phyloP scores from a whole-genome alignment of 2,329 filamentous ascomycete species.

The Byssothecium circinans region DNA sequence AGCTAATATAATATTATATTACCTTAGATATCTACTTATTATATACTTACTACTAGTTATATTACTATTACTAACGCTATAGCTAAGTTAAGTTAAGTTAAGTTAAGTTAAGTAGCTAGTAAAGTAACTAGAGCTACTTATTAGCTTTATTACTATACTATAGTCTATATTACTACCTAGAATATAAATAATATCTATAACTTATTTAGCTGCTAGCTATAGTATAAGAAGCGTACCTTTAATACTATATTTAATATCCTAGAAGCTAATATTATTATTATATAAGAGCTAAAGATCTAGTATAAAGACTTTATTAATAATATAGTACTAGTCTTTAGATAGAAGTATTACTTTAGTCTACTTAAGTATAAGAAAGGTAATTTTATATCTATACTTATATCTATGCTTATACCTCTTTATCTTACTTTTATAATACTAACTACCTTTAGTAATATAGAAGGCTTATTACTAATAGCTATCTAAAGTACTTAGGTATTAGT shows the following conservation, averaged over 20 bases:
- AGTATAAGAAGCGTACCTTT: conserved; percentile 51
- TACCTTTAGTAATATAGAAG: not conserved
- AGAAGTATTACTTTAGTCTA: conserved; percentile 95
- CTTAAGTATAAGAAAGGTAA: conserved; percentile 90
- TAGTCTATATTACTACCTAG: conserved; percentile 75
- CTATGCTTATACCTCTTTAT: not conserved
- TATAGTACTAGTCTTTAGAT: conserved; percentile 91
- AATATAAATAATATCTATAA: conserved; percentile 59
- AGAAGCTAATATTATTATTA: conserved; percentile 87
- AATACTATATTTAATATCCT: conserved; percentile 88
- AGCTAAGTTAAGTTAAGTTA: no score
- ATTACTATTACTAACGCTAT: not conserved
- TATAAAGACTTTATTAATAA: conserved; percentile 89
- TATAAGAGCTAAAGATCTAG: conserved; percentile 97
- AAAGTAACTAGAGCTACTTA: no score
- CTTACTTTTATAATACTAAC: no score
- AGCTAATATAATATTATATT: conserved; percentile 15
- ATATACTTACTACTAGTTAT: not conserved
- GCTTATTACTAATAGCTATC: conserved; percentile 6
- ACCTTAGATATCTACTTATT: not conserved
- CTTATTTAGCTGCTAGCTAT: conserved; percentile 57
- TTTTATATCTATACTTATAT: not conserved
- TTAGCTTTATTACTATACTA: conserved; percentile 42
- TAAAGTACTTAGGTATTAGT: conserved; percentile 92
- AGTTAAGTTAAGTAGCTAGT: no score